These are phyloP conservation scores for Piper betle DNA, from an alignment of 164 flowering plant species.

Conservation along the genomic window DNA sequence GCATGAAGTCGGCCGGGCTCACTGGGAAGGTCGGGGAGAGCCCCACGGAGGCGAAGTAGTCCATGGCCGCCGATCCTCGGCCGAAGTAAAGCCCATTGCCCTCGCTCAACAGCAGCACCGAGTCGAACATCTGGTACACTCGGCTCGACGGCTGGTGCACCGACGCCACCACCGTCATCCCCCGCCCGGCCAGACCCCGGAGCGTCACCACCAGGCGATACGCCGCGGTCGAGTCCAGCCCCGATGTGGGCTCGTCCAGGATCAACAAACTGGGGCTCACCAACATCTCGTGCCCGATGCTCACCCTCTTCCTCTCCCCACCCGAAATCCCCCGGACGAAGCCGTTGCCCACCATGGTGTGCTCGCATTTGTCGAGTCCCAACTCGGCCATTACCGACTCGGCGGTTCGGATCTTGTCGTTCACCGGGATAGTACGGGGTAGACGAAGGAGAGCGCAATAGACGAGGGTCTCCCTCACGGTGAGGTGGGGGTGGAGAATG, in stretches of 20 bases:
- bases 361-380: conserved; percentile 51
- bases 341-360: conserved; percentile 62
- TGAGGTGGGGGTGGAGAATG: conserved; percentile 71
- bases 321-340: conserved; percentile 73
- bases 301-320: conserved; percentile 76
- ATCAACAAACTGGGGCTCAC: conserved; percentile 64
- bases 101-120: conserved; percentile 57
- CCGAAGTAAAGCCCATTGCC: conserved; percentile 64
- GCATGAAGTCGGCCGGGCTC: conserved; percentile 90
- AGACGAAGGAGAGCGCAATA: conserved; percentile 61
- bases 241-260: conserved; percentile 89
- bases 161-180: conserved; percentile 67
- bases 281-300: conserved; percentile 83
- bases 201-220: conserved; percentile 44
- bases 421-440: conserved; percentile 22
- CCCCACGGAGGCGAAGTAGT: conserved; percentile 54
- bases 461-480: conserved; percentile 72
- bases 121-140: conserved; percentile 60
- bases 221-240: conserved; percentile 84
- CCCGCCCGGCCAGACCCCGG: conserved; percentile 43
- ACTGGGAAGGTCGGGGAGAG: conserved; percentile 59
- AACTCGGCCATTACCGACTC: conserved; percentile 61
- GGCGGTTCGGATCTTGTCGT: conserved; percentile 35
- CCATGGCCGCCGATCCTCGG: conserved; percentile 48
- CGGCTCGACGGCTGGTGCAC: conserved; percentile 92